Base-by-base conservation (phyloP, 148 eudicot species). In the Chenopodium suecicum region DNA sequence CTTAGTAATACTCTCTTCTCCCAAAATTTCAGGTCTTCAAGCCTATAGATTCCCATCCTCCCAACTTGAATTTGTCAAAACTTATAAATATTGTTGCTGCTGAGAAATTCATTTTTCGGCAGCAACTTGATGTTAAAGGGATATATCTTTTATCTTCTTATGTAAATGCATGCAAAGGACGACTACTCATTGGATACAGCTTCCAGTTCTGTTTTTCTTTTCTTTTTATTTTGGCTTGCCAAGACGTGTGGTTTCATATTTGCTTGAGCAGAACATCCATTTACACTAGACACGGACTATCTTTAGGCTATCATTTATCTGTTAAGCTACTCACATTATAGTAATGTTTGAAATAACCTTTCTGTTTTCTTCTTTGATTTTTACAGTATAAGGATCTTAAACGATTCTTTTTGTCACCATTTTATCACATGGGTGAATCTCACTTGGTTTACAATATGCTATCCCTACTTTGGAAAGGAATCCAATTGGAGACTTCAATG, bases 371-470 rank as follows among this genome's bases (percentile, higher is more conserved):
- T 27, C 31, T 66, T 80, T 84, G 62, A 75, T 17, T 7, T 27
- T 46, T 19, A 87, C 98, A 95, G 98, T 78, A 93, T 83, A 86
- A 79, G 86, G 97, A 95, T 79, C 81, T 92, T 54, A 94, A 91
- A 78, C 94, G 98, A 12, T 89, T 92, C 78, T 83, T 95, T 68
- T 82, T 95, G 79, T 94, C 99, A 10, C 90, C 99, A 56, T 95
- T 95, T 82, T 95, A 94, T 75, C 99, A 95, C 84, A 74, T 90
- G 52, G 90, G 82, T 25, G 99, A 95, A 70, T 74, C 94, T 58
- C 99, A 95, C 85, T 86, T 95, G 75, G 91, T 91, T 46, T 95
- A 92, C 92, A 95, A 95, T 85, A 95, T 95, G 99, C 56, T 92
- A 23, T 95, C 98, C 44, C 94, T 95, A 50, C 79, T 95, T 63